Conservation (phyloP, 371 early-diverging fungal species). For the Apophysomyces elegans region DNA sequence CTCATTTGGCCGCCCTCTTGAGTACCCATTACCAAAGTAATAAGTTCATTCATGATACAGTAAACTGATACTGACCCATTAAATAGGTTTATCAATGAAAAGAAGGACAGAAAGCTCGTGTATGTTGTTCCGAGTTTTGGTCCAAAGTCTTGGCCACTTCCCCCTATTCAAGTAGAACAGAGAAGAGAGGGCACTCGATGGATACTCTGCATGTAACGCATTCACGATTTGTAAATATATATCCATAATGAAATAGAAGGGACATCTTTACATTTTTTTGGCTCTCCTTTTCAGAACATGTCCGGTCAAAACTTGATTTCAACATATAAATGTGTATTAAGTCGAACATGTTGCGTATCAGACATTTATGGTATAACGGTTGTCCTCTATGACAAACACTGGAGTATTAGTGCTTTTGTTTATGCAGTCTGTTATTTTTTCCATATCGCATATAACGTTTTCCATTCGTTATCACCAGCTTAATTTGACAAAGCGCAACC, state of each 20-base stretch:
- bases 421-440: no score
- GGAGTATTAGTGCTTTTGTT: no score
- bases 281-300: no score
- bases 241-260: background rate
- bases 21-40: slow-evolving; percentile 69
- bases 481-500: background rate
- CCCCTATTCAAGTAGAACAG: slow-evolving; percentile 73
- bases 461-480: background rate
- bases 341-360: no score
- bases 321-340: no score
- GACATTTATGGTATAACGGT: no score
- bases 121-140: slow-evolving; percentile 78
- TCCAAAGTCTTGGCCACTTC: slow-evolving; percentile 77
- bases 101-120: slow-evolving; percentile 68
- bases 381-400: no score
- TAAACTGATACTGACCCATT: background rate
- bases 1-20: slow-evolving; percentile 69
- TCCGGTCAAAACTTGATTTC: no score
- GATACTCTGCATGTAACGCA: slow-evolving; percentile 33
- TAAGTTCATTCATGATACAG: background rate
- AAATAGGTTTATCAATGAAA: slow-evolving; percentile 36
- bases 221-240: slow-evolving; percentile 7
- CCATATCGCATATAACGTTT: no score
- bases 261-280: no score
- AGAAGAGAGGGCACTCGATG: slow-evolving; percentile 69